Evolutionary conservation across 768 basidiomycete genomes (phyloP), one percentile per base, ranked within the genome.

Genomic region (Lyophyllum atratum): DNA sequence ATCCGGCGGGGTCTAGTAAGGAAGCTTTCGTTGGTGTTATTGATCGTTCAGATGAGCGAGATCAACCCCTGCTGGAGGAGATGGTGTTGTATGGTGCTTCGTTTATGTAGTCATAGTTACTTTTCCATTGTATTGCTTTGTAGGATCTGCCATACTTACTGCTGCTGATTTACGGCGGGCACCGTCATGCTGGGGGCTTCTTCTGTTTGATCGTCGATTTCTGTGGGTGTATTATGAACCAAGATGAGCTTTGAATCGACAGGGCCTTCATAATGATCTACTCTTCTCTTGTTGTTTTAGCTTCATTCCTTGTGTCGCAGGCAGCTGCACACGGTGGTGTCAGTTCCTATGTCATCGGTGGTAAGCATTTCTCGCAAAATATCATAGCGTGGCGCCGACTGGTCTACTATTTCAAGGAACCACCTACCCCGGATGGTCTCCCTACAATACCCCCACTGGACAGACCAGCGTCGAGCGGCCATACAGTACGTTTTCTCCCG

Each of bases 311-410:
- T 55, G 64, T 72, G 22, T 59, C 66, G 24, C 67, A 70, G 61
- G 72, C 57, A 25, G 64, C 66, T 54, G 73, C 73, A n/a, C 73
- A 75, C 59, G 73, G 73, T 54, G 72, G 74, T 63, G 74, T 75
- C 31, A 71, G 68, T 50, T 71, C 71, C 42, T 75, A 74, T 58
- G 63, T 68, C 19, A 72, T 73, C 60, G 68, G 67, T 14, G 69
- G 72, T 69, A 52, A 44, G 68, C 56, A 29, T 48, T 21, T 24
- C 52, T 46, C 4, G 22, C 25, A 40, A 33, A 34, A n/a, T 12
- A 33, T 45, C 25, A 25, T 42, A n/a, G 15, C 14, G 22, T 14
- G 10, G n/a, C 25, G 25, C 22, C n/a, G 34, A 37, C 28, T 19
- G 3, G 17, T 26, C 14, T 21, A 6, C 19, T 24, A 26, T 22